Evolutionary conservation across 305 asterid species (phyloP).

Genomic region (Stenogyne calaminthoides): DNA sequence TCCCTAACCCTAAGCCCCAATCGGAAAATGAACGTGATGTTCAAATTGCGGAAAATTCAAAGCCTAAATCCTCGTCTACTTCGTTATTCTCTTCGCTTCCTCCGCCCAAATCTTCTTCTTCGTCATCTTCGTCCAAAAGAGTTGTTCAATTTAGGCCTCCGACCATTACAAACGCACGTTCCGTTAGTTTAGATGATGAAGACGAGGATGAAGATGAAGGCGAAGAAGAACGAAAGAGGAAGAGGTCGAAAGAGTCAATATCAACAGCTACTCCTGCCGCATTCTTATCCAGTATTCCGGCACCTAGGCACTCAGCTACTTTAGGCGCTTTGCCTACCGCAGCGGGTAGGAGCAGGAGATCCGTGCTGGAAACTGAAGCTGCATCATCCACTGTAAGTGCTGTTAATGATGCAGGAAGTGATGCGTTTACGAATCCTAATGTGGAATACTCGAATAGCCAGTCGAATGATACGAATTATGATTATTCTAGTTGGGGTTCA

Average conservation of each 20-base stretch:
- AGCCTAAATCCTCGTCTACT: slow-evolving; percentile 40
- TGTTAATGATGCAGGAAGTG: slow-evolving; percentile 26
- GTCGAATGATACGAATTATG: slow-evolving; percentile 36
- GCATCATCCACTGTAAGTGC: slow-evolving; percentile 36
- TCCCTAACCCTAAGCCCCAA: slow-evolving; percentile 26
- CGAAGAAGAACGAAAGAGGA: slow-evolving; percentile 55
- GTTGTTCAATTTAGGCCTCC: slow-evolving; percentile 86
- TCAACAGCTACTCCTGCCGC: slow-evolving; percentile 50
- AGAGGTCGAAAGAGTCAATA: slow-evolving; percentile 41
- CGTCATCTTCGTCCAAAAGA: slow-evolving; percentile 49
- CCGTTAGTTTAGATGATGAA: slow-evolving; percentile 36
- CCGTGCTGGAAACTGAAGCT: slow-evolving; percentile 59
- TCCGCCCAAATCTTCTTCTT: slow-evolving; percentile 47
- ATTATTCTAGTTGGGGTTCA: slow-evolving; percentile 39
- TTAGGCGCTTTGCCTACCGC: slow-evolving; percentile 64
- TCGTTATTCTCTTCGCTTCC: slow-evolving; percentile 65
- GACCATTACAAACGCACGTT: slow-evolving; percentile 28
- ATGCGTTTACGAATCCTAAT: slow-evolving; percentile 29
- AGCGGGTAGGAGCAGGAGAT: slow-evolving; percentile 66
- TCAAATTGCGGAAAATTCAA: slow-evolving; percentile 19
- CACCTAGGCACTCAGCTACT: slow-evolving; percentile 64
- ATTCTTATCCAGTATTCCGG: slow-evolving; percentile 68
- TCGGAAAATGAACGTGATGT: slow-evolving; percentile 20
- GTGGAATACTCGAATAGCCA: slow-evolving; percentile 34
- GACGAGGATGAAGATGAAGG: slow-evolving; percentile 60